phyloP scores from a whole-genome alignment of 495 filamentous ascomycete genomes.

The Lepidopterella palustris region DNA sequence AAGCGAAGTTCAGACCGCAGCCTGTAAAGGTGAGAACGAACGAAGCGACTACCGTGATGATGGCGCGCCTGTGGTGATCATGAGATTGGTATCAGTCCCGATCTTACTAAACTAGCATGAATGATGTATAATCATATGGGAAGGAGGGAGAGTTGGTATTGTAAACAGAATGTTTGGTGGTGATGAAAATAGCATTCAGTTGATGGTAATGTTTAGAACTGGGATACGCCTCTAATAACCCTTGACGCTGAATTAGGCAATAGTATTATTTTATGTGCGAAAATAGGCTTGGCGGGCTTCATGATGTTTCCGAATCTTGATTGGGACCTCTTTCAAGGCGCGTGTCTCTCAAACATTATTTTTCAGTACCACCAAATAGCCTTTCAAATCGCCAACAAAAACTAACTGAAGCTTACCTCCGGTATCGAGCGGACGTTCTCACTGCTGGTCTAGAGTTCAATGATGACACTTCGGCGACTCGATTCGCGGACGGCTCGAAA shows the following conservation, averaged over 20 bases:
- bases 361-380: no score
- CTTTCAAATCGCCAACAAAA: no score
- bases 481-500: neutral
- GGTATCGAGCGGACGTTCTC: neutral
- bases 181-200: neutral
- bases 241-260: no score
- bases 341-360: no score
- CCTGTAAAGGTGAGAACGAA: constrained; percentile 37
- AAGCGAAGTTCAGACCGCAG: constrained; percentile 43
- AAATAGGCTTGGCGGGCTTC: no score
- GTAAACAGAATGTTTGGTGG: neutral
- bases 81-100: neutral
- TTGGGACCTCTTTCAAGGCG: no score
- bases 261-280: no score
- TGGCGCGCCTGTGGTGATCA: neutral
- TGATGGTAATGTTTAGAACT: no score
- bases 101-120: neutral
- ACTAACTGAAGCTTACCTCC: constrained; percentile 1
- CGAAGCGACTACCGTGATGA: constrained; percentile 32
- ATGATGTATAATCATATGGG: neutral
- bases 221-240: no score
- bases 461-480: neutral
- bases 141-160: neutral
- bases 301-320: no score
- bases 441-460: neutral